phyloP scores from a whole-genome alignment of 2,329 filamentous ascomycete genomes.

The Magnaporthiopsis incrustans region DNA sequence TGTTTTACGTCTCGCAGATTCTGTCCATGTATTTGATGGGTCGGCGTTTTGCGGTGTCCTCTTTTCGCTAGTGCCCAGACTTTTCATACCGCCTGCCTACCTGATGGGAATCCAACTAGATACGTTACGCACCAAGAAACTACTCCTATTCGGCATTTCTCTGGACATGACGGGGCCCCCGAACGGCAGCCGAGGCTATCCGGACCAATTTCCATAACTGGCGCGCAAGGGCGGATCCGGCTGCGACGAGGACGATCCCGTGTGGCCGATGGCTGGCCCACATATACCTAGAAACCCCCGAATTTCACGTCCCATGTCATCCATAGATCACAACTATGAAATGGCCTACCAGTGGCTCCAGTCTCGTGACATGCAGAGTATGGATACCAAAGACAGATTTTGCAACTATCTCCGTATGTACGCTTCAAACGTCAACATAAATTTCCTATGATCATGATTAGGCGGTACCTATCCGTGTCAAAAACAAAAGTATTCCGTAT shows the following conservation, averaged over 20 bases:
- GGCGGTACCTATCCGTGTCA: too few relatives aligned
- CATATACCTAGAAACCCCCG: not conserved
- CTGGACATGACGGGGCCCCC: not conserved
- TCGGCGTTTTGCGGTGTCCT: constrained; percentile 5
- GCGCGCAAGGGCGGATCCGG: not conserved
- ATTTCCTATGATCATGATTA: not conserved
- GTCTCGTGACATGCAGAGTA: not conserved
- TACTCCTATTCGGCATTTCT: not conserved
- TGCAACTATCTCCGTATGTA: not conserved
- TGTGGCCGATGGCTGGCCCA: not conserved
- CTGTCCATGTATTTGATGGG: constrained; percentile 1
- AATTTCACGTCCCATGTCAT: not conserved
- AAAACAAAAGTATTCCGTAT: not conserved
- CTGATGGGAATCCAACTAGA: not conserved
- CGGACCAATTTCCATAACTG: not conserved
- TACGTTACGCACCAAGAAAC: not conserved
- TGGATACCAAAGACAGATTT: not conserved
- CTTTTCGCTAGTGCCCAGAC: not conserved
- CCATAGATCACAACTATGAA: not conserved
- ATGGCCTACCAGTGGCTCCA: not conserved
- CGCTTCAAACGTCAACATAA: not conserved
- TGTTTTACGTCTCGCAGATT: not conserved
- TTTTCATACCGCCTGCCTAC: not conserved
- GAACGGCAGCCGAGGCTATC: not conserved
- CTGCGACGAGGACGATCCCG: not conserved